phyloP scores from a whole-genome alignment of 371 early-diverging fungal genomes.

The Syncephalastrum sp. region DNA sequence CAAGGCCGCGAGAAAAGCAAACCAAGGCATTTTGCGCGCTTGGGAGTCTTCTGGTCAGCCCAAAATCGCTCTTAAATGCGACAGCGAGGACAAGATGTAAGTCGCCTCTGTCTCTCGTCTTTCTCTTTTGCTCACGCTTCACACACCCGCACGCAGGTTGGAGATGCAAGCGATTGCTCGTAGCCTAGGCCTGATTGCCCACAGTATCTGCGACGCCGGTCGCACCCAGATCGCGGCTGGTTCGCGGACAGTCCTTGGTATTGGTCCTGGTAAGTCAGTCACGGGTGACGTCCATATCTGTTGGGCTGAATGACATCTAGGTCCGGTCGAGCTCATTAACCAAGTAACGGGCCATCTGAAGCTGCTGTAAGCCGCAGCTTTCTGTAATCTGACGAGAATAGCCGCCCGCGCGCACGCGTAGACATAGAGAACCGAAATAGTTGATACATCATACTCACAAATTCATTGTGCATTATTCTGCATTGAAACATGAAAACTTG shows the following conservation, averaged over 20 bases:
- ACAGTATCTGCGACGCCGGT: conserved; percentile 93
- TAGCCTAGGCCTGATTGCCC: conserved; percentile 70
- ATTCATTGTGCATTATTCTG: no score
- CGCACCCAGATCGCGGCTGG: conserved; percentile 97
- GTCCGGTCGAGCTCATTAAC: conserved; percentile 76
- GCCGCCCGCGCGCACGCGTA: no score
- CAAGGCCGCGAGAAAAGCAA: conserved; percentile 54
- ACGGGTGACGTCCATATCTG: background rate
- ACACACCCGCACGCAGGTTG: conserved; percentile 44
- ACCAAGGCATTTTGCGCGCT: conserved; percentile 52
- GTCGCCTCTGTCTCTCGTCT: conserved; percentile 5
- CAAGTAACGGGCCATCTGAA: conserved; percentile 85
- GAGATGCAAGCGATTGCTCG: conserved; percentile 72
- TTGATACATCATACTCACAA: no score
- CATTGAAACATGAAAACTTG: no score
- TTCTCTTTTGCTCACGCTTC: background rate
- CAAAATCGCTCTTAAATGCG: conserved; percentile 83
- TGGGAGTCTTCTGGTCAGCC: conserved; percentile 88
- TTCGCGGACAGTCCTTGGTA: conserved; percentile 92
- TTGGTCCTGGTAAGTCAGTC: conserved; percentile 82
- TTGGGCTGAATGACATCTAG: conserved; percentile 22
- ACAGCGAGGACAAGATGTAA: conserved; percentile 80
- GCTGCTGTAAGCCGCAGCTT: conserved; percentile 54
- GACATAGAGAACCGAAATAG: no score
- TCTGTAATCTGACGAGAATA: no score